A percentile compares a stretch with the other conserved stretches of the same genome.
These are phyloP conservation scores for Nothophaeocryptopus gaeumannii DNA, from an alignment of 2,329 filamentous ascomycete genomes.

Conservation along the genomic window DNA sequence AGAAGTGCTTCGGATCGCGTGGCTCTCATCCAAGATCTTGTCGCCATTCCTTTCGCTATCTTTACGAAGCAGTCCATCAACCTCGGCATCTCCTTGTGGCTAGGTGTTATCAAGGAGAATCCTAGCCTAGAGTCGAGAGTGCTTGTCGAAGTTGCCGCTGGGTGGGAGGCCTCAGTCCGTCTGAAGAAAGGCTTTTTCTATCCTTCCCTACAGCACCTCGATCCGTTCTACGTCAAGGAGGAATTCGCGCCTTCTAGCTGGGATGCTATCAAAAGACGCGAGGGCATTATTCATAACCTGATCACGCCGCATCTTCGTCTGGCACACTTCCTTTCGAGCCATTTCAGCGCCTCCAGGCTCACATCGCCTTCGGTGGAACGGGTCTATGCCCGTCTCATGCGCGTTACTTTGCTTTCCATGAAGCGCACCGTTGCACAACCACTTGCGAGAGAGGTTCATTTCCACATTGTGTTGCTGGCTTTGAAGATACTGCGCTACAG, in stretches of 20 bases:
- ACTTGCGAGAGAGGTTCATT: conserved; percentile 84
- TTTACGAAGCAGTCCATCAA: conserved; percentile 97
- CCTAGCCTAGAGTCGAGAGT: conserved; percentile 82
- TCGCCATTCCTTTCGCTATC: conserved; percentile 86
- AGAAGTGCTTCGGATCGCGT: conserved; percentile 71
- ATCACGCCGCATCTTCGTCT: conserved; percentile 83
- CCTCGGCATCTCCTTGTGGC: conserved; percentile 90
- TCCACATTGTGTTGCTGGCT: conserved; percentile 81
- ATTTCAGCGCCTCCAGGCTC: conserved; percentile 90
- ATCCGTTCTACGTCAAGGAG: conserved; percentile 86
- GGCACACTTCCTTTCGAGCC: conserved; percentile 85
- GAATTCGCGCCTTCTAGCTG: conserved; percentile 92
- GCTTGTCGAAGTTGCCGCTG: conserved; percentile 79
- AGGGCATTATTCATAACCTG: conserved; percentile 75
- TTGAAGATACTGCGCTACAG: conserved; percentile 72
- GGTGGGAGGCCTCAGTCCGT: conserved; percentile 83
- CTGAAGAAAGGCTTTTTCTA: conserved; percentile 80
- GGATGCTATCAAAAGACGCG: conserved; percentile 67
- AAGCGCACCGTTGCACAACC: conserved; percentile 72
- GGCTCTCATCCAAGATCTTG: conserved; percentile 78
- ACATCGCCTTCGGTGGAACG: conserved; percentile 77
- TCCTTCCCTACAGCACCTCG: conserved; percentile 65
- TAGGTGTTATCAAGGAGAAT: conserved; percentile 95
- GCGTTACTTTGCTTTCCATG: conserved; percentile 73
- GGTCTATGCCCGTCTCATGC: conserved; percentile 77